A percentile compares a stretch with the other conserved stretches of the same genome.
These are phyloP conservation scores for Geotrichum carabidarum DNA, from an alignment of 1,139 yeast species.

Conservation along the genomic window DNA sequence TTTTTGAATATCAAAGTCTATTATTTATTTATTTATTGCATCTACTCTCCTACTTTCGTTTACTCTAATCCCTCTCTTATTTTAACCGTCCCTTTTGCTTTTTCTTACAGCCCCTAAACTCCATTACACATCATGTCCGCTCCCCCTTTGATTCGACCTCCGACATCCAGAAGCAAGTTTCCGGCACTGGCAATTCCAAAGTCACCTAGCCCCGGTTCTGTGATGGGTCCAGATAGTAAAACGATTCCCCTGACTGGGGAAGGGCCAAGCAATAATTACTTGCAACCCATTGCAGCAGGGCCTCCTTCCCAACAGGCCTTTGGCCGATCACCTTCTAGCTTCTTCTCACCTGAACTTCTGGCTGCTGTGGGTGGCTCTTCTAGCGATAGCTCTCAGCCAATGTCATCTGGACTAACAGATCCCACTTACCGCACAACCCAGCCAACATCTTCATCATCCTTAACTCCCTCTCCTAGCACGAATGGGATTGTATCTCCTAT, in stretches of 20 bases:
- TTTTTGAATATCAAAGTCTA: neutral
- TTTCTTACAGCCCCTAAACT: conserved; percentile 6
- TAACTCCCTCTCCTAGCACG: neutral
- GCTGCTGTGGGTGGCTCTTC: conserved; percentile 13
- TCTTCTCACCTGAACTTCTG: conserved; percentile 13
- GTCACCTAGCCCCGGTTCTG: neutral
- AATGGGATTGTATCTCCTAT: neutral
- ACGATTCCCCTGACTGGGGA: neutral
- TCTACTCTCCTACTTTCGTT: neutral
- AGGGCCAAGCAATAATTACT: neutral
- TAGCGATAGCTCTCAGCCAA: neutral
- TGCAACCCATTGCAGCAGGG: neutral
- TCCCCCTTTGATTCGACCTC: conserved; percentile 19
- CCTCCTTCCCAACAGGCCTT: neutral
- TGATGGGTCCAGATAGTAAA: conserved; percentile 10
- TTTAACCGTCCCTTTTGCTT: conserved; percentile 1
- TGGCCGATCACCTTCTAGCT: conserved; percentile 12
- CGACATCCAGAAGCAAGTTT: conserved; percentile 13
- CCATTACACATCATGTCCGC: conserved; percentile 15
- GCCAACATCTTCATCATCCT: neutral
- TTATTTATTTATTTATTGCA: conserved; percentile 5
- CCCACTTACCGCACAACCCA: neutral
- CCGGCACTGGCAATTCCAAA: conserved; percentile 15
- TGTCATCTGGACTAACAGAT: neutral
- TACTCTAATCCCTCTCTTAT: neutral